Percentiles rank a stretch among this genome's conserved stretches.
Conservation (phyloP, 2,329 filamentous ascomycete species). For the Helotiales sp. region DNA sequence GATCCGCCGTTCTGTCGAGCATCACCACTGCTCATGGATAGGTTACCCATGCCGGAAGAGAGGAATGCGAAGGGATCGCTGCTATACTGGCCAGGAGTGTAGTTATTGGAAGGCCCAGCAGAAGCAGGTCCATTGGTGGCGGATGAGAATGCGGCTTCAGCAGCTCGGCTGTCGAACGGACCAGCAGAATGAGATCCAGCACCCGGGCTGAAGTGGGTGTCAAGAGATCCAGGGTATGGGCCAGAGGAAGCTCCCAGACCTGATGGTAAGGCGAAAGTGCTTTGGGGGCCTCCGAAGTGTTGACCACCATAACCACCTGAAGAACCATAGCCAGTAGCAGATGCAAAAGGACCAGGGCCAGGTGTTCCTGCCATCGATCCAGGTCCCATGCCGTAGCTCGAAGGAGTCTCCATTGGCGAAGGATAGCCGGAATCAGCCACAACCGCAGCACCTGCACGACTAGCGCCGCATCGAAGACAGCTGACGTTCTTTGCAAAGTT, state of each 20-base stretch:
- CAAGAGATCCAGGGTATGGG: constrained; percentile 74
- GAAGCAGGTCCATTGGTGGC: constrained; percentile 80
- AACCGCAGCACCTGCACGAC: constrained; percentile 88
- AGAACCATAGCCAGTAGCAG: constrained; percentile 67
- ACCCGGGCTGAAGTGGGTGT: constrained; percentile 74
- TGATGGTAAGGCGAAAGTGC: constrained; percentile 85
- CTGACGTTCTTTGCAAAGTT: constrained; percentile 99
- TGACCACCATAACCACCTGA: constrained; percentile 65
- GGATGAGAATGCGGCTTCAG: constrained; percentile 91
- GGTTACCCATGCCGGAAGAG: constrained; percentile 68
- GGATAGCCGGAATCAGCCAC: constrained; percentile 92
- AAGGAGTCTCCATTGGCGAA: constrained; percentile 83
- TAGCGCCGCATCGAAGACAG: constrained; percentile 93
- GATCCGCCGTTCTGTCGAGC: constrained; percentile 61
- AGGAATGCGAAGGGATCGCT: constrained; percentile 81
- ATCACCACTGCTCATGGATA: constrained; percentile 69
- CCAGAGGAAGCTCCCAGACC: constrained; percentile 77
- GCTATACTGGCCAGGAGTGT: constrained; percentile 55
- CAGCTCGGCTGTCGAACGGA: constrained; percentile 88
- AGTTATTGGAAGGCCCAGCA: constrained; percentile 71
- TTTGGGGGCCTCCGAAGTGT: constrained; percentile 84
- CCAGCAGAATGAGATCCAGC: constrained; percentile 80
- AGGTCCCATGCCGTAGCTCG: constrained; percentile 81
- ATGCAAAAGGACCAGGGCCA: constrained; percentile 74
- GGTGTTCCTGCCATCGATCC: constrained; percentile 84